Conservation (phyloP, 352 stramenopile genomes). For the Phytopythium ostracodes region DNA sequence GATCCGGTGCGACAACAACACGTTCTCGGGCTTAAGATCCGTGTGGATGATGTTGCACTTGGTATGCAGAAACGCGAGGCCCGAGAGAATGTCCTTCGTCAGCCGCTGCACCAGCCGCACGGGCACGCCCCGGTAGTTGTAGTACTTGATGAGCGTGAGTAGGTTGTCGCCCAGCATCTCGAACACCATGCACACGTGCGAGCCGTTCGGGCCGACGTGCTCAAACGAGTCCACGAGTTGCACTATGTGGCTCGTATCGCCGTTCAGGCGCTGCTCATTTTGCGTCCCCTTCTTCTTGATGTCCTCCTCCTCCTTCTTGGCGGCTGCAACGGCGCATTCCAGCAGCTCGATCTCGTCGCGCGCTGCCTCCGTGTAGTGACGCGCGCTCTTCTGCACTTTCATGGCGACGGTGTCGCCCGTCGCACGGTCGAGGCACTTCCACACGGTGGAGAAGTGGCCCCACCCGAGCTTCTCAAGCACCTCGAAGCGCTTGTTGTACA, state of each 20-base stretch:
- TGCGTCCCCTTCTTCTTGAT: background rate
- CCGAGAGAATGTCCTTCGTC: slow-evolving; percentile 93
- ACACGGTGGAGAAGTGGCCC: slow-evolving; percentile 99
- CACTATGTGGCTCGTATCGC: slow-evolving; percentile 49
- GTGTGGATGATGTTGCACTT: slow-evolving; percentile 99
- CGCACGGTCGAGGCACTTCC: slow-evolving; percentile 93
- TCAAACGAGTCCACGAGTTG: slow-evolving; percentile 94
- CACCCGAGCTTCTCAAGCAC: slow-evolving; percentile 99
- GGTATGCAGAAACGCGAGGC: slow-evolving; percentile 96
- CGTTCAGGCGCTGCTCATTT: no score
- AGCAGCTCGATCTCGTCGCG: slow-evolving; percentile 98
- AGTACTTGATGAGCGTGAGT: slow-evolving; percentile 98
- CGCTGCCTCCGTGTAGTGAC: slow-evolving; percentile 98
- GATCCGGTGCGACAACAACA: slow-evolving; percentile 89
- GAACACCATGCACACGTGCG: slow-evolving; percentile 98
- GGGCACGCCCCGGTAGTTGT: slow-evolving; percentile 97
- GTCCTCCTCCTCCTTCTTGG: slow-evolving; percentile 21
- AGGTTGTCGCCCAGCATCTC: slow-evolving; percentile 99
- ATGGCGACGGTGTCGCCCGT: slow-evolving; percentile 89
- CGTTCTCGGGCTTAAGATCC: slow-evolving; percentile 99
- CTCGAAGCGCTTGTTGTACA: slow-evolving; percentile 93
- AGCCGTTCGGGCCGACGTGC: slow-evolving; percentile 94
- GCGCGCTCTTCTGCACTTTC: slow-evolving; percentile 98
- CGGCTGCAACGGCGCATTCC: slow-evolving; percentile 82
- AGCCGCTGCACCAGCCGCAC: slow-evolving; percentile 94